Evolutionary conservation across 495 filamentous ascomycete species (phyloP).

Genomic region (Emericellopsis terricola): DNA sequence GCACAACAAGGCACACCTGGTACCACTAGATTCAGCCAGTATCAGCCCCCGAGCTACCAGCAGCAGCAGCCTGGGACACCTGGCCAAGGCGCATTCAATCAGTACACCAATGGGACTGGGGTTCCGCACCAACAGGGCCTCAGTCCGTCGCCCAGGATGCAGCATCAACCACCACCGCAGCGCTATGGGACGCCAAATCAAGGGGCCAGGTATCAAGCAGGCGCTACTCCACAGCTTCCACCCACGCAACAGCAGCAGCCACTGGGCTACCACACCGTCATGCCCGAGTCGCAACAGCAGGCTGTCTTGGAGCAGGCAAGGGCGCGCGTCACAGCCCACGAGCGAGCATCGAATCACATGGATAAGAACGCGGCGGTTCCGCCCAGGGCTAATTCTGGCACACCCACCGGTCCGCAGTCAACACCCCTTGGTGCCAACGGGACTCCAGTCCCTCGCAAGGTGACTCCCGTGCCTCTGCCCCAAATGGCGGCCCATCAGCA

Average conservation of each 20-base stretch:
- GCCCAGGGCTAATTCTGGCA: no score
- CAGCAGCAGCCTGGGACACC: constrained; percentile 15
- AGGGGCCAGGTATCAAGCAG: not conserved
- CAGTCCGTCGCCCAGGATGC: constrained; percentile 12
- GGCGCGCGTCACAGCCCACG: constrained; percentile 14
- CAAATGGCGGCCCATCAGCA: constrained; percentile 1
- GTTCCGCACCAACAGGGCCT: constrained; percentile 4
- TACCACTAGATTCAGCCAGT: constrained; percentile 6
- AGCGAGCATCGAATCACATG: constrained; percentile 1
- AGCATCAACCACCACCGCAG: constrained; percentile 15
- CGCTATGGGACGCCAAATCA: not conserved
- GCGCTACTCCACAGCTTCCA: no score
- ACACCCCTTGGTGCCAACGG: constrained; percentile 1
- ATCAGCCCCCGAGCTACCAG: constrained; percentile 8
- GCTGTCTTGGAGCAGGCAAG: constrained; percentile 26
- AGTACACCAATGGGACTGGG: constrained; percentile 12
- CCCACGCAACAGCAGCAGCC: not conserved
- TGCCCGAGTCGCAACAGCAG: constrained; percentile 17
- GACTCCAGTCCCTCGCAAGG: constrained; percentile 2
- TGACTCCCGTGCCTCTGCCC: constrained; percentile 7
- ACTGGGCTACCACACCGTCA: constrained; percentile 17
- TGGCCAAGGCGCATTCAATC: constrained; percentile 6
- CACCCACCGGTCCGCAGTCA: no score
- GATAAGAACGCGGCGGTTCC: constrained; percentile 4
- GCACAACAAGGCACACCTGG: constrained; percentile 13